A percentile compares a stretch with the other conserved stretches of the same genome.
These are phyloP conservation scores for Corinectria fuckeliana DNA, from an alignment of 2,329 filamentous ascomycete genomes.

Conservation along the genomic window DNA sequence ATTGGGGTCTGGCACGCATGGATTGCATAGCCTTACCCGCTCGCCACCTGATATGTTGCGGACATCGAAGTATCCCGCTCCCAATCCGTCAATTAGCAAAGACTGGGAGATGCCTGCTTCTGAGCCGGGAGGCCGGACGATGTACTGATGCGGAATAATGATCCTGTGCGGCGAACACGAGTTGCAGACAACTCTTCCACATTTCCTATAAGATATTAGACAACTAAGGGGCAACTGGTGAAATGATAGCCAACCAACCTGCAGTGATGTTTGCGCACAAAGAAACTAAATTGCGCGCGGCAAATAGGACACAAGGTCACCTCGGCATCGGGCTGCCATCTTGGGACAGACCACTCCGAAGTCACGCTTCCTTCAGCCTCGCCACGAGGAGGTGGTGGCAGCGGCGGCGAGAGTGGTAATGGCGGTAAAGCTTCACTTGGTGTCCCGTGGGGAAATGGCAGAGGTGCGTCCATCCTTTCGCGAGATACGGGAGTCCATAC, in stretches of 20 bases:
- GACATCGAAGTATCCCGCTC: constrained; percentile 50
- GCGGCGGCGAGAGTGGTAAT: constrained; percentile 26
- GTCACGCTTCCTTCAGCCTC: constrained; percentile 14
- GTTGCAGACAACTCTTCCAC: constrained; percentile 88
- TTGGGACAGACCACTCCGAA: constrained; percentile 66
- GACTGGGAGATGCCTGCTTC: constrained; percentile 48
- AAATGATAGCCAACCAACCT: constrained; percentile 59
- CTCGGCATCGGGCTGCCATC: constrained; percentile 89
- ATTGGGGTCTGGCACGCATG: constrained; percentile 68
- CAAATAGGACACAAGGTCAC: constrained; percentile 88
- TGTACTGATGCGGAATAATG: constrained; percentile 91
- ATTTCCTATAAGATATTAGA: constrained; percentile 67
- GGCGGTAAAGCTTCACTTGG: constrained; percentile 26
- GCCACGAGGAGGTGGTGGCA: constrained; percentile 1
- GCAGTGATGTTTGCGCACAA: constrained; percentile 92
- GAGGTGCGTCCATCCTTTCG: constrained; percentile 38
- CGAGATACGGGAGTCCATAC: constrained; percentile 31
- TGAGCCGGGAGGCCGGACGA: constrained; percentile 75
- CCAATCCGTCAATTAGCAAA: constrained; percentile 48
- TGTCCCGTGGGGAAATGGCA: constrained; percentile 27
- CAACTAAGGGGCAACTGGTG: background rate
- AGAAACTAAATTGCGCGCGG: constrained; percentile 77
- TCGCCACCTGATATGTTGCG: constrained; percentile 60
- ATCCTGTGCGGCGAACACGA: constrained; percentile 93
- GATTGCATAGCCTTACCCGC: constrained; percentile 66